Conservation (phyloP, 768 basidiomycete species). For the Leccinum rimulosum region DNA sequence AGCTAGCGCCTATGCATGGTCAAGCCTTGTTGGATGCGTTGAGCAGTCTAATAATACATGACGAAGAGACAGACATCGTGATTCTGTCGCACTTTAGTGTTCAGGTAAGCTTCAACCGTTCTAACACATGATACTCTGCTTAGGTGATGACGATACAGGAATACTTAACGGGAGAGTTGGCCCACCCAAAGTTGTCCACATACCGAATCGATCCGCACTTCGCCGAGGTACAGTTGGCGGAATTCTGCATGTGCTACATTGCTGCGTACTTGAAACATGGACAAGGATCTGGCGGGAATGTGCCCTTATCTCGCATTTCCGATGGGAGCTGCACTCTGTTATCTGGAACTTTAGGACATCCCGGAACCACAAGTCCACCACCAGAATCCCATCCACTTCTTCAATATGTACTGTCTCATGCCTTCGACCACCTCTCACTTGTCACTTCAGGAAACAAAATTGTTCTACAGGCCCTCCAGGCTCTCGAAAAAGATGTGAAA, state of each 20-base stretch:
- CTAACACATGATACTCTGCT: not conserved
- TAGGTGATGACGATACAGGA: not conserved
- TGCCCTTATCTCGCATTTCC: not conserved
- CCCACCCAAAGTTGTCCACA: not conserved
- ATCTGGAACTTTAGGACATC: not conserved
- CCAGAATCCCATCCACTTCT: conserved; percentile 2
- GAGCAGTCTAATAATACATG: not conserved
- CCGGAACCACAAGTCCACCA: not conserved
- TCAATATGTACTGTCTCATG: not conserved
- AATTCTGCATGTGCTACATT: conserved; percentile 11
- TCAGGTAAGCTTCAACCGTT: conserved; percentile 1
- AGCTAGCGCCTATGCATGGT: not conserved
- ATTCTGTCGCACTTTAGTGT: conserved; percentile 9
- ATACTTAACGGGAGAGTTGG: not conserved
- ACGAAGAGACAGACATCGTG: not conserved
- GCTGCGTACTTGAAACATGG: not conserved
- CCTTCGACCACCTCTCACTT: conserved; percentile 5
- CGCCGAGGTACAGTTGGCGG: not conserved
- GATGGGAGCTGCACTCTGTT: not conserved
- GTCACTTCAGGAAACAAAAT: not conserved
- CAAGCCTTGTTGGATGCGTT: not conserved
- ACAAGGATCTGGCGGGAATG: not conserved
- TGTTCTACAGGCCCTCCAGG: not conserved
- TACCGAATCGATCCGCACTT: not conserved
- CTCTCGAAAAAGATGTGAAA: not conserved